A percentile compares a stretch with the other conserved stretches of the same genome.
Conservation (phyloP, 2,329 filamentous ascomycete species). For the Capronia coronata region DNA sequence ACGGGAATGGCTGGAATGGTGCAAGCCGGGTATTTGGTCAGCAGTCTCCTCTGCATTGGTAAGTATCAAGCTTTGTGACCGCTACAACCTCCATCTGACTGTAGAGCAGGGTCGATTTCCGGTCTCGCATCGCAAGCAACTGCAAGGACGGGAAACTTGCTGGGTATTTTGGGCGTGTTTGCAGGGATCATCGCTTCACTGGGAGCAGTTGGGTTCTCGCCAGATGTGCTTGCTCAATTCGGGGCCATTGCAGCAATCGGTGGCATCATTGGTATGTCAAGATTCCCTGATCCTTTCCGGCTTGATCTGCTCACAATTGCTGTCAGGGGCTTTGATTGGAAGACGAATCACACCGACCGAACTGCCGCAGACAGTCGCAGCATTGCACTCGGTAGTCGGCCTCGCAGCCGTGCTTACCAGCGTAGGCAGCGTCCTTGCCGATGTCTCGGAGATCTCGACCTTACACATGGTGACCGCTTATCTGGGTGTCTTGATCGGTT, state of each 20-base stretch:
- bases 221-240: slow-evolving; percentile 74
- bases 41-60: slow-evolving; percentile 72
- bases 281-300: background rate
- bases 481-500: slow-evolving; percentile 73
- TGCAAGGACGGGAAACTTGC: slow-evolving; percentile 74
- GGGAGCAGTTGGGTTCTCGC: slow-evolving; percentile 70
- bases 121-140: slow-evolving; percentile 75
- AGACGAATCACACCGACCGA: slow-evolving; percentile 82
- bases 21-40: slow-evolving; percentile 80
- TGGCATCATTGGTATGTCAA: slow-evolving; percentile 48
- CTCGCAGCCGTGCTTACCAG: slow-evolving; percentile 82
- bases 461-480: slow-evolving; percentile 83
- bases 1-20: slow-evolving; percentile 79
- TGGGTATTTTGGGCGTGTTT: slow-evolving; percentile 78
- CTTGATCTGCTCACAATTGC: background rate
- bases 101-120: slow-evolving; percentile 55
- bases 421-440: slow-evolving; percentile 75
- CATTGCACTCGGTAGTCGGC: slow-evolving; percentile 83
- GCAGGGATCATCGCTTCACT: slow-evolving; percentile 78
- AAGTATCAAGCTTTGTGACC: background rate
- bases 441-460: slow-evolving; percentile 58
- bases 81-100: background rate
- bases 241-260: slow-evolving; percentile 68
- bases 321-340: slow-evolving; percentile 58
- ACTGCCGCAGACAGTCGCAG: slow-evolving; percentile 81